Evolutionary conservation across 2,329 filamentous ascomycete genomes (phyloP).

Genomic region (Sclerotiophoma versabilis): DNA sequence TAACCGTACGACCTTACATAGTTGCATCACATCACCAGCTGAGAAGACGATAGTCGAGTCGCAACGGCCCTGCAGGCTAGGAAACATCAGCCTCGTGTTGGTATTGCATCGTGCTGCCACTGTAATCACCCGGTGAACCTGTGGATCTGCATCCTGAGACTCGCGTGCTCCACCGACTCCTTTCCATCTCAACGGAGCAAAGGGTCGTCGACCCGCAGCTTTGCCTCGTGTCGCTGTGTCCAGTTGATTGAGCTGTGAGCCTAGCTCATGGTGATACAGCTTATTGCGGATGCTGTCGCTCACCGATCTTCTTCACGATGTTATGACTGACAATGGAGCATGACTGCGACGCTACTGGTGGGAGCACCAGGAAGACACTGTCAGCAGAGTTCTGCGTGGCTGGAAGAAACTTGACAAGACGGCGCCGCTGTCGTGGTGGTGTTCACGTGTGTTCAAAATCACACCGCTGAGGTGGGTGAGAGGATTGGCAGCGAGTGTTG

Average conservation of each 20-base stretch:
- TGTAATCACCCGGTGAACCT: slow-evolving; percentile 14
- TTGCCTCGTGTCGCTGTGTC: slow-evolving; percentile 8
- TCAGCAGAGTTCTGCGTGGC: neutral
- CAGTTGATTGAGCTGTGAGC: slow-evolving; percentile 5
- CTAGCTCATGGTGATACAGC: neutral
- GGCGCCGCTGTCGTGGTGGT: neutral
- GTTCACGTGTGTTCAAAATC: slow-evolving; percentile 1
- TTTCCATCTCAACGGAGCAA: slow-evolving; percentile 7
- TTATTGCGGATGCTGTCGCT: neutral
- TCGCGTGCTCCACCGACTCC: slow-evolving; percentile 6
- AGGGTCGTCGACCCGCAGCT: slow-evolving; percentile 7
- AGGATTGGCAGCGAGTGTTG: neutral
- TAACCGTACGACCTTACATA: slow-evolving; percentile 1
- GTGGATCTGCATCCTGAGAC: slow-evolving; percentile 10
- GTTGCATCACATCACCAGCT: slow-evolving; percentile 6
- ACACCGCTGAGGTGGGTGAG: slow-evolving; percentile 1
- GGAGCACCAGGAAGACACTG: neutral
- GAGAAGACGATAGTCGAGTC: neutral
- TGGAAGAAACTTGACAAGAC: neutral
- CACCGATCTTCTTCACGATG: neutral
- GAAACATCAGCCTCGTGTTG: slow-evolving; percentile 13
- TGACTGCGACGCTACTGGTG: neutral
- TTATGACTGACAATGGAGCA: neutral
- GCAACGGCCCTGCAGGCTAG: neutral
- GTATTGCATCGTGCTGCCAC: slow-evolving; percentile 5